Conservation (phyloP, 2,329 filamentous ascomycete species). For the Teratosphaeria epicoccoides region DNA sequence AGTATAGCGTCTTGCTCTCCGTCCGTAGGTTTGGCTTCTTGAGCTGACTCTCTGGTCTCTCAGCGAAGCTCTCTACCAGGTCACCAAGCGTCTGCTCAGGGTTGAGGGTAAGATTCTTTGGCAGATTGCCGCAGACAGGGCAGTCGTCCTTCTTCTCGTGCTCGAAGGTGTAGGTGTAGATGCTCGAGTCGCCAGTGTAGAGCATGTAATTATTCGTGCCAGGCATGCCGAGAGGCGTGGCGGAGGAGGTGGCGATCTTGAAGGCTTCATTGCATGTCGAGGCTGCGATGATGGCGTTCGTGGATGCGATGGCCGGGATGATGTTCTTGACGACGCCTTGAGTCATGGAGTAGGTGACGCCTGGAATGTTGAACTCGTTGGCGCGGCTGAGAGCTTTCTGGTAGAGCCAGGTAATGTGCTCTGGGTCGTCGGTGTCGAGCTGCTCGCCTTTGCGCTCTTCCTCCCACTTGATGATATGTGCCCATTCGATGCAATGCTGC, state of each 20-base stretch:
- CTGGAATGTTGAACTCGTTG: slow-evolving; percentile 76
- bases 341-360: slow-evolving; percentile 89
- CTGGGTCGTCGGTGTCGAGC: slow-evolving; percentile 90
- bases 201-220: slow-evolving; percentile 80
- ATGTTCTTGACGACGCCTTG: slow-evolving; percentile 99
- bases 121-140: slow-evolving; percentile 78
- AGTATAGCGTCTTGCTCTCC: slow-evolving; percentile 78
- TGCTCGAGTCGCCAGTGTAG: slow-evolving; percentile 90
- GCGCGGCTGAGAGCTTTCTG: slow-evolving; percentile 72
- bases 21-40: slow-evolving; percentile 83
- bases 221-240: slow-evolving; percentile 65
- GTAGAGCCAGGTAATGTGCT: slow-evolving; percentile 96
- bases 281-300: slow-evolving; percentile 91
- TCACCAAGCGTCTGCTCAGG: slow-evolving; percentile 65
- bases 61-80: slow-evolving; percentile 72
- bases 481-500: slow-evolving; percentile 98
- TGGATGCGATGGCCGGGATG: slow-evolving; percentile 94
- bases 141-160: slow-evolving; percentile 92
- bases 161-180: slow-evolving; percentile 96
- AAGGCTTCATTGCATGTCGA: slow-evolving; percentile 94
- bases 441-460: slow-evolving; percentile 56
- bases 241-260: slow-evolving; percentile 77
- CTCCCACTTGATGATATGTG: slow-evolving; percentile 96
- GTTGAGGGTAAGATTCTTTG: slow-evolving; percentile 64
- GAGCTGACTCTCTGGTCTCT: slow-evolving; percentile 78